Conservation (phyloP, 345 rosid genomes). For the Erucastrum elatum region DNA sequence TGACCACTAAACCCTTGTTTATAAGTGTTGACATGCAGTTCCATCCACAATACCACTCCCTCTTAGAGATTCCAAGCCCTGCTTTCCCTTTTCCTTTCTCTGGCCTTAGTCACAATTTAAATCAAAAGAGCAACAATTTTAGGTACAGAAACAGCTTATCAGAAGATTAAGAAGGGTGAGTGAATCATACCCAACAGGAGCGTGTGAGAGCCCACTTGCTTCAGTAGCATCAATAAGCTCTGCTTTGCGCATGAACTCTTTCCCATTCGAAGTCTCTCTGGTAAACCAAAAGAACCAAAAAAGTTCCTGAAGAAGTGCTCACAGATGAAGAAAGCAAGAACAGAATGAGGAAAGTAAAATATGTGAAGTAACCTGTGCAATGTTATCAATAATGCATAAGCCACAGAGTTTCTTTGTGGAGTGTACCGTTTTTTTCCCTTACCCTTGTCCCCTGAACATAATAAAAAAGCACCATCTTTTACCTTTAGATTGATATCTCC, state of each 20-base stretch:
- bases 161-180: conserved; percentile 6
- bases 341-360: not conserved
- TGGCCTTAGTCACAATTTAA: too few relatives aligned
- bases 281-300: conserved; percentile 15
- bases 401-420: conserved; percentile 81
- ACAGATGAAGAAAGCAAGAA: not conserved
- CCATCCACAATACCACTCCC: conserved; percentile 96
- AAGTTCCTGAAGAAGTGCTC: conserved; percentile 9
- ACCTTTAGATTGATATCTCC: not conserved
- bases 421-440: conserved; percentile 58
- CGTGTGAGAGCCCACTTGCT: conserved; percentile 90
- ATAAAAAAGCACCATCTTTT: not conserved
- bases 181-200: conserved; percentile 60
- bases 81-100: conserved; percentile 82
- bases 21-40: conserved; percentile 83
- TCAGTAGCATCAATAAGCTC: conserved; percentile 93
- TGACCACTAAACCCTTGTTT: conserved; percentile 80
- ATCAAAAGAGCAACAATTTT: too few relatives aligned
- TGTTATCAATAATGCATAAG: conserved; percentile 78
- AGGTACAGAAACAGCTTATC: too few relatives aligned
- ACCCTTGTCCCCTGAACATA: conserved; percentile 48
- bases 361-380: conserved; percentile 59
- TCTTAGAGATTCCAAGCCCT: conserved; percentile 66
- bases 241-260: conserved; percentile 77
- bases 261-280: conserved; percentile 65